phyloP scores from a whole-genome alignment of 352 stramenopile genomes.

The Globisporangium echinulatum region DNA sequence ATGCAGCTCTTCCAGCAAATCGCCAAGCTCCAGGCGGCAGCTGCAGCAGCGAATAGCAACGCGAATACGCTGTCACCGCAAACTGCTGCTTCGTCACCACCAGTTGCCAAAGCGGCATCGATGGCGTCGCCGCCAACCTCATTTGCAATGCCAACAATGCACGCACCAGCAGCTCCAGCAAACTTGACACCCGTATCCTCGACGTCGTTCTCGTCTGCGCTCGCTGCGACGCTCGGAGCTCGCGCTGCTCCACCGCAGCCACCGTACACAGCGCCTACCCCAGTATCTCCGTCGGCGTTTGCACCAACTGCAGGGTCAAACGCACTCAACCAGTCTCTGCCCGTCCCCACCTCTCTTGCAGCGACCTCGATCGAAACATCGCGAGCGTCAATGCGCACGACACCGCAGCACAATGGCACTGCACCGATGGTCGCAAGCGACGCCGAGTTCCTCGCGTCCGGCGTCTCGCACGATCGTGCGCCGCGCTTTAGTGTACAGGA shows the following conservation, averaged over 20 bases:
- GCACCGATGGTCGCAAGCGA: conserved; percentile 31
- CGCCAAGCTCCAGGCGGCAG: conserved; percentile 49
- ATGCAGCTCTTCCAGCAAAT: conserved; percentile 84
- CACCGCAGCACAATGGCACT: not conserved
- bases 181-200: not conserved
- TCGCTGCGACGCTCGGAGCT: not conserved
- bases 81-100: not conserved
- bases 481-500: conserved; percentile 64
- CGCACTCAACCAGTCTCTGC: not conserved
- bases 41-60: conserved; percentile 1
- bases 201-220: not conserved
- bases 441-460: conserved; percentile 40
- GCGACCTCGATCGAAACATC: not conserved
- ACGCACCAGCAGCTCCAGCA: not conserved
- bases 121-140: not conserved
- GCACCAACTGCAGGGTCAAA: not conserved
- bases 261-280: not conserved
- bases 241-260: not conserved
- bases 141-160: not conserved
- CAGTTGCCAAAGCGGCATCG: not conserved
- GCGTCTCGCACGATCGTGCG: conserved; percentile 65
- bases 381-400: not conserved
- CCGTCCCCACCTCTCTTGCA: not conserved
- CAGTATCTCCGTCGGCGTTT: not conserved
- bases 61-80: conserved; percentile 4